These are phyloP conservation scores for Herpetomonas tarakana DNA, from an alignment of 208 protist species.

Conservation along the genomic window DNA sequence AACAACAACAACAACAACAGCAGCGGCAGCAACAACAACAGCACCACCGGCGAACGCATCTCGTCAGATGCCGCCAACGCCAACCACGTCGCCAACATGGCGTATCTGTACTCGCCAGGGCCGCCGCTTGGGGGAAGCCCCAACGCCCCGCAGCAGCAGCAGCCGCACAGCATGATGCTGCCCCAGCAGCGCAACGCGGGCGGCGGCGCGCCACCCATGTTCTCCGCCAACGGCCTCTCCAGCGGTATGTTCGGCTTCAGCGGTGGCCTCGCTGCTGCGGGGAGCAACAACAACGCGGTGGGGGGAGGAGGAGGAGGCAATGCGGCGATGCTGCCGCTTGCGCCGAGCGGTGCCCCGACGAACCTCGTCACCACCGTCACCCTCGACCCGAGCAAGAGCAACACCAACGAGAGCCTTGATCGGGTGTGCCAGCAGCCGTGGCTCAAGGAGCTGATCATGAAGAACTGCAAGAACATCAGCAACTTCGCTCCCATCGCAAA, in stretches of 20 bases:
- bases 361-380: slow-evolving; percentile 35
- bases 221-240: not conserved
- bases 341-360: not conserved
- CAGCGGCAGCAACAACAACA: slow-evolving; percentile 36
- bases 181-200: not conserved
- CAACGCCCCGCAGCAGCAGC: not conserved
- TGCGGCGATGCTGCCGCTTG: not conserved
- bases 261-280: not conserved
- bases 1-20: slow-evolving; percentile 16
- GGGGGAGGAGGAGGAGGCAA: not conserved
- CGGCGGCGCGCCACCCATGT: not conserved
- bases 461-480: slow-evolving; percentile 61
- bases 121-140: not conserved
- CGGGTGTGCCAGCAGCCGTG: slow-evolving; percentile 52
- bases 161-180: not conserved
- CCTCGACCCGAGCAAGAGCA: slow-evolving; percentile 34
- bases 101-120: not conserved
- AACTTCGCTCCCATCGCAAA: slow-evolving; percentile 41
- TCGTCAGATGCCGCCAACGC: not conserved
- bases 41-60: slow-evolving; percentile 9
- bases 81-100: slow-evolving; percentile 1
- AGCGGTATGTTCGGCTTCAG: not conserved
- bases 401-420: slow-evolving; percentile 58
- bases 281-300: not conserved
- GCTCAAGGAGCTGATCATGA: slow-evolving; percentile 50